Evolutionary conservation across 768 basidiomycete genomes (phyloP).

Genomic region (Termitomyces sp.): DNA sequence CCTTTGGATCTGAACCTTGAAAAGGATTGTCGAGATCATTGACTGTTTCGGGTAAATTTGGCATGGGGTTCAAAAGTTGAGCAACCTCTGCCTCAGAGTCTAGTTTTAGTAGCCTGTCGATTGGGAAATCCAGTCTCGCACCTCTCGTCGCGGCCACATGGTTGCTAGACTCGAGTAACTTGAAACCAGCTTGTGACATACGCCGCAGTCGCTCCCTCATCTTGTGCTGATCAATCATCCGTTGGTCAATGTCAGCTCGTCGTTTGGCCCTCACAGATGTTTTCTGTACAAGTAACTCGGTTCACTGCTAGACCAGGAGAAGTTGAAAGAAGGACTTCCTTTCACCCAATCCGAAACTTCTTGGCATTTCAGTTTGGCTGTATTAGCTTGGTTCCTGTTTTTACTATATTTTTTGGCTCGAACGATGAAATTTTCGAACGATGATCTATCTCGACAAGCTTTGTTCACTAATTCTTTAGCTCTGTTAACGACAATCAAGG

Average conservation of each 20-base stretch:
- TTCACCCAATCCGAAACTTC: neutral
- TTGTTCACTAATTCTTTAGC: neutral
- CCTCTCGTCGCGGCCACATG: neutral
- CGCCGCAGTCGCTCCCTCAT: neutral
- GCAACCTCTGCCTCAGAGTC: neutral
- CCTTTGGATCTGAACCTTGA: neutral
- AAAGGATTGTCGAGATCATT: neutral
- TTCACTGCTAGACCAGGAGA: neutral
- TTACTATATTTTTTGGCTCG: neutral
- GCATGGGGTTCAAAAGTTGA: neutral
- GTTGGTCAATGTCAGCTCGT: neutral
- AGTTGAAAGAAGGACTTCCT: neutral
- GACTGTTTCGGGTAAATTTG: neutral
- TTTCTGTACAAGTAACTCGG: neutral
- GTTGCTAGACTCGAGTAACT: neutral
- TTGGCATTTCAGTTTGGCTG: neutral
- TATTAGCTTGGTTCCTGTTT: neutral
- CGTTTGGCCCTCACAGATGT: neutral
- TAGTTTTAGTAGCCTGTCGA: neutral
- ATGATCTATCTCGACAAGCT: neutral
- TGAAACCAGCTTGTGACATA: neutral
- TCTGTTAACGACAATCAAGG: neutral
- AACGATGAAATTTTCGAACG: neutral
- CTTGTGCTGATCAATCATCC: neutral
- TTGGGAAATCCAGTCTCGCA: neutral